A percentile compares a stretch with the other conserved stretches of the same genome.
phyloP scores from a whole-genome alignment of 164 flowering plant species.

The Cinnamomum chago region DNA sequence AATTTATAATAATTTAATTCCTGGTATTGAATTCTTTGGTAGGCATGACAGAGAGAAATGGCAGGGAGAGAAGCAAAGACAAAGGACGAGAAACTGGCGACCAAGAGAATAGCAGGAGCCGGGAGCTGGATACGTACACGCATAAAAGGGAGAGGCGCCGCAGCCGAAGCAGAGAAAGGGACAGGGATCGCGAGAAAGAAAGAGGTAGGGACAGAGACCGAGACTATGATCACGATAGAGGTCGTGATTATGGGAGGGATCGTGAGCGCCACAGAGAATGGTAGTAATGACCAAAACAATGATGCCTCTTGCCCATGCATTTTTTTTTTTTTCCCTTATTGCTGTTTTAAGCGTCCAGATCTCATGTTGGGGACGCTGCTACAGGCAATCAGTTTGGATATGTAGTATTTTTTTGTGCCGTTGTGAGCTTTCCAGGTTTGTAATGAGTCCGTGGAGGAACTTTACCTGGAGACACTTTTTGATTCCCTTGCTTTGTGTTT shows the following conservation, averaged over 20 bases:
- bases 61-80: constrained; percentile 72
- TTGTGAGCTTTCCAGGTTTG: not conserved
- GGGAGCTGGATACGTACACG: constrained; percentile 32
- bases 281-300: not conserved
- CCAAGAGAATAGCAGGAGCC: constrained; percentile 33
- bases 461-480: not conserved
- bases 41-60: constrained; percentile 51
- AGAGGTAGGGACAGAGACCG: constrained; percentile 43
- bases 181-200: constrained; percentile 31
- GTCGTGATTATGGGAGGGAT: constrained; percentile 48
- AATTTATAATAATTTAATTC: not conserved
- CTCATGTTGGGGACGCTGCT: not conserved
- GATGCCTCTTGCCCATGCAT: not conserved
- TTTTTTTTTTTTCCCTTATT: not conserved
- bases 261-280: constrained; percentile 46
- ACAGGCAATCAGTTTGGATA: not conserved
- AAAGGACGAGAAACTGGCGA: constrained; percentile 53
- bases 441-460: not conserved
- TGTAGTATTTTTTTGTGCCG: not conserved
- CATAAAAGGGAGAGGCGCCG: constrained; percentile 43
- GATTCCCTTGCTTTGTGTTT: not conserved
- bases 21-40: not conserved
- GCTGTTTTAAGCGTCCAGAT: not conserved
- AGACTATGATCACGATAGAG: constrained; percentile 40
- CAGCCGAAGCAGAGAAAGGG: constrained; percentile 56